Evolutionary conservation across 2,329 filamentous ascomycete genomes (phyloP).

Genomic region (Allantophomopsis lycopodina): DNA sequence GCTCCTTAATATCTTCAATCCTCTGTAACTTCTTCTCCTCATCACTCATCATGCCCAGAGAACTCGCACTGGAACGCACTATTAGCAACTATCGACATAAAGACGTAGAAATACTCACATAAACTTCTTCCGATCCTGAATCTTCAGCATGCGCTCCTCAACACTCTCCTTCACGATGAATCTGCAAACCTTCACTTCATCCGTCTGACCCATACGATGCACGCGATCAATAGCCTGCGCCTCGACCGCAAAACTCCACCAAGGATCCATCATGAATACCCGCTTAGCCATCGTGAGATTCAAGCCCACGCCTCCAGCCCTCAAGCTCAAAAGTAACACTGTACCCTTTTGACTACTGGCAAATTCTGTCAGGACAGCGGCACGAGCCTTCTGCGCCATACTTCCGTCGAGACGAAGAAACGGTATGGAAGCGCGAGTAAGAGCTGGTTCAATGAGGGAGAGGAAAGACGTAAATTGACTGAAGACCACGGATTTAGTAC

Average conservation of each 20-base stretch:
- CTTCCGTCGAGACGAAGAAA: slow-evolving; percentile 85
- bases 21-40: slow-evolving; percentile 83
- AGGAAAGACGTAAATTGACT: slow-evolving; percentile 97
- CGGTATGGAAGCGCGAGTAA: slow-evolving; percentile 56
- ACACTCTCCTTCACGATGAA: slow-evolving; percentile 88
- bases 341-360: slow-evolving; percentile 44
- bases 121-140: slow-evolving; percentile 94
- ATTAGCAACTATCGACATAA: slow-evolving; percentile 10
- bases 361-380: slow-evolving; percentile 67
- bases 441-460: slow-evolving; percentile 73
- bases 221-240: slow-evolving; percentile 96
- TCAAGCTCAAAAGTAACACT: slow-evolving; percentile 70
- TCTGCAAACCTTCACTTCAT: slow-evolving; percentile 71
- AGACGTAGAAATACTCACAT: slow-evolving; percentile 47
- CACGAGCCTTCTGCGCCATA: slow-evolving; percentile 75
- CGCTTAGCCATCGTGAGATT: slow-evolving; percentile 81
- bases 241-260: slow-evolving; percentile 97
- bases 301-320: slow-evolving; percentile 85
- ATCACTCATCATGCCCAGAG: slow-evolving; percentile 85
- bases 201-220: slow-evolving; percentile 88
- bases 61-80: slow-evolving; percentile 56
- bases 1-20: slow-evolving; percentile 87
- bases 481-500: slow-evolving; percentile 83
- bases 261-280: slow-evolving; percentile 99
- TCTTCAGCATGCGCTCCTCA: slow-evolving; percentile 84